Conservation (phyloP, 257 asterid species). For the Henckelia pumila region DNA sequence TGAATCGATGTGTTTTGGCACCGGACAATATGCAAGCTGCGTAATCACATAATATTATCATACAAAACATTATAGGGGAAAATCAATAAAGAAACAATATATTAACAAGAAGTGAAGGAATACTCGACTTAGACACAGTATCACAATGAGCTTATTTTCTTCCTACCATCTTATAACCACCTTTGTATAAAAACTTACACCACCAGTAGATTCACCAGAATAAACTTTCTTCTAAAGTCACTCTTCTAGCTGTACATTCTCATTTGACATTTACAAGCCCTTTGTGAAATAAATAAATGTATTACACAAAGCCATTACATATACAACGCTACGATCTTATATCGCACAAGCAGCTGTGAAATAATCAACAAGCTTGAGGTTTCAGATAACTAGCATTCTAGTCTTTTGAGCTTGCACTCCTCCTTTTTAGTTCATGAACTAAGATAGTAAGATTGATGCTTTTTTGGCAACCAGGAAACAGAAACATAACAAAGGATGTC, state of each 20-base stretch:
- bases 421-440: no score
- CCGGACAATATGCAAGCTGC: slow-evolving; percentile 84
- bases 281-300: not conserved
- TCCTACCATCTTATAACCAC: no score
- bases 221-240: not conserved
- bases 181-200: not conserved
- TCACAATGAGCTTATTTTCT: not conserved
- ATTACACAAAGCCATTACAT: not conserved
- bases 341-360: not conserved
- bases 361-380: not conserved
- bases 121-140: not conserved
- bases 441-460: no score
- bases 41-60: not conserved
- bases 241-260: not conserved
- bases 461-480: no score
- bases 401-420: no score
- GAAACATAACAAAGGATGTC: not conserved
- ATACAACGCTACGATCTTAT: not conserved
- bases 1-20: slow-evolving; percentile 59
- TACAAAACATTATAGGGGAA: not conserved
- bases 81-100: not conserved
- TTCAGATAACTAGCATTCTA: not conserved
- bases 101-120: not conserved
- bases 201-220: not conserved
- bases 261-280: not conserved